Evolutionary conservation across 352 stramenopile species (phyloP), one percentile per base, ranked within the genome.

Genomic region (Elongisporangium senticosum): DNA sequence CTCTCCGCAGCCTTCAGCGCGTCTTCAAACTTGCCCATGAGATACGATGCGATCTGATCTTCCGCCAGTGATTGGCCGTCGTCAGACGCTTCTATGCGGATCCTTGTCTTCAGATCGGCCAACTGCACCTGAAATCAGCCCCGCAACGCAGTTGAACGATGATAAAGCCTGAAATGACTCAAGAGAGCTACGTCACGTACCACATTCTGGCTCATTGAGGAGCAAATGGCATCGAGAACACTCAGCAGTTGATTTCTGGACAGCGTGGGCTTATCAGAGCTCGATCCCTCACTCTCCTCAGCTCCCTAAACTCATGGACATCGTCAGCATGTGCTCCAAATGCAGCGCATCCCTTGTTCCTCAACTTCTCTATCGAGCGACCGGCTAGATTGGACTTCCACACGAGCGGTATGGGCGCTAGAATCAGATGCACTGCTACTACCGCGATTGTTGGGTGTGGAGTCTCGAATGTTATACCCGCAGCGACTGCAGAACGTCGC

Each of bases 21-120:
- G 61, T 95, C 83, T 54, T 95, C 86, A 53, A 95, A 95, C 64
- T 93, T 82, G 56, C 83, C 86, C 86, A 95, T 93, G 49, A 95
- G 70, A 64, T 93, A 95, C 61, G 82, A 90, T 43, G 86, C 86
- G 51, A 95, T 55, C 56, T 95, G 82, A 64, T 95, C 83, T 61
- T 95, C 83, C 3, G 82, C 82, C 48, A 93, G 63, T 51, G 76
- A 77, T 22, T 82, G 86, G 22, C 86, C 86, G 63, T 75, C 93
- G 68, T 93, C 83, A 49, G 82, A 87, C 59, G 80, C 90, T 57
- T 95, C 86, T 68, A 92, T 83, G 43, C 85, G 85, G 64, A 95
- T 93, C 75, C 93, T 95, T 50, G 83, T 81, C 62, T 95, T 81
- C 2, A 95, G 65, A 66, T 91, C 90, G 54, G 85, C 85, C 62